phyloP scores from a whole-genome alignment of 495 filamentous ascomycete species.

The Penicillium ochrochloron region DNA sequence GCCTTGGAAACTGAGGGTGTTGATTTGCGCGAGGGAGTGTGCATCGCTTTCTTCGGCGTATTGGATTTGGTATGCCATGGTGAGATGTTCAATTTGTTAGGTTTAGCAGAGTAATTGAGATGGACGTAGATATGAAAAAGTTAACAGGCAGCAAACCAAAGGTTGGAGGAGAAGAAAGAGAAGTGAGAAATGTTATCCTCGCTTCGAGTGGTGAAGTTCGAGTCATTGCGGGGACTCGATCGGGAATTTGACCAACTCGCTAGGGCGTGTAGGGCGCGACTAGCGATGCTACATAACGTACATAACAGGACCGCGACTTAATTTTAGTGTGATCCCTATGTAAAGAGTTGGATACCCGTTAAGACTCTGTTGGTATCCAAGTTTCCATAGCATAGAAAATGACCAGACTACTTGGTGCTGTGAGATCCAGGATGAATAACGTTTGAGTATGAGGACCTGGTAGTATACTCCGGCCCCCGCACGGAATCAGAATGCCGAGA shows the following conservation, averaged over 20 bases:
- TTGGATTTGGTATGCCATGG: constrained; percentile 25
- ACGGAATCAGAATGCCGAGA: not conserved
- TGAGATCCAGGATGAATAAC: too few species aligned
- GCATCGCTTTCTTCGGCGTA: constrained; percentile 32
- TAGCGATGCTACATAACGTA: not conserved
- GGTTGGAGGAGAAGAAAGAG: not conserved
- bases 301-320: not conserved
- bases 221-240: constrained; percentile 3
- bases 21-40: constrained; percentile 27
- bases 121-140: not conserved
- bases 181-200: not conserved
- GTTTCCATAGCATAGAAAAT: not conserved
- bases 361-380: not conserved
- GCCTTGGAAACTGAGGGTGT: constrained; percentile 28
- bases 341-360: too few species aligned
- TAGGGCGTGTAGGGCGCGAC: not conserved
- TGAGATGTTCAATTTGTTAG: not conserved
- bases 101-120: not conserved
- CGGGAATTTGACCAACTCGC: not conserved
- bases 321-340: not conserved
- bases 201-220: not conserved
- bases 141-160: not conserved
- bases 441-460: not conserved
- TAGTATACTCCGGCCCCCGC: not conserved
- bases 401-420: not conserved